These are phyloP conservation scores for Lentinula novae-zelandiae DNA, from an alignment of 1,284 basidiomycete species.

Conservation along the genomic window DNA sequence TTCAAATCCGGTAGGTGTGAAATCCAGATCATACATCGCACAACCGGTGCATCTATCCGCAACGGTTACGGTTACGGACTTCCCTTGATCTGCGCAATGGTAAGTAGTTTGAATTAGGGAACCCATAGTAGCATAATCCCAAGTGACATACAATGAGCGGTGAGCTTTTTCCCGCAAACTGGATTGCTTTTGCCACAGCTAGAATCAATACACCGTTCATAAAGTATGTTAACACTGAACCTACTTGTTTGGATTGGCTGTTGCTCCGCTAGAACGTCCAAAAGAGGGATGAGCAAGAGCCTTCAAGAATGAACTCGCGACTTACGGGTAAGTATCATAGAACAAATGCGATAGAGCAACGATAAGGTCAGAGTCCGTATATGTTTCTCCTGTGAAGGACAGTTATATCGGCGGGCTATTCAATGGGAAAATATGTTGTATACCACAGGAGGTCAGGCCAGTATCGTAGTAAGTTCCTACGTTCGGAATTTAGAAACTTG, in stretches of 20 bases:
- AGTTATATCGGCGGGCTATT: neutral
- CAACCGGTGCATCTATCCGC: slow-evolving; percentile 9
- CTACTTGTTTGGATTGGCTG: neutral
- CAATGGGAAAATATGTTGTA: neutral
- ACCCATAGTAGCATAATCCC: neutral
- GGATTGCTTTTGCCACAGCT: neutral
- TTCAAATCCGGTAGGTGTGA: slow-evolving; percentile 2
- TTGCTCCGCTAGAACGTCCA: neutral
- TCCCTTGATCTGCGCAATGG: slow-evolving; percentile 5
- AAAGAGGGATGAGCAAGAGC: neutral
- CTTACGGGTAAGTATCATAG: slow-evolving; percentile 7
- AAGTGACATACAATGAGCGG: slow-evolving; percentile 1
- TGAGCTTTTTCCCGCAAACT: slow-evolving; percentile 6
- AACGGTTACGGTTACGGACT: slow-evolving; percentile 1
- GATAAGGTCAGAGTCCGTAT: slow-evolving; percentile 1
- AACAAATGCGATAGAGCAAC: slow-evolving; percentile 3
- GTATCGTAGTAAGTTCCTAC: slow-evolving; percentile 7
- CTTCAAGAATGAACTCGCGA: neutral
- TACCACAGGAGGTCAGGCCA: slow-evolving; percentile 4
- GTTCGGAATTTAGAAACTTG: neutral
- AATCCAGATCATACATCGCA: slow-evolving; percentile 6
- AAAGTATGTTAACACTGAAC: neutral
- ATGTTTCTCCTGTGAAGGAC: neutral
- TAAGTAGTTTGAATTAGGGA: neutral
- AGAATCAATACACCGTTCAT: neutral